Base-by-base conservation (phyloP, 1,139 yeast genomes). In the Kurtzmaniella quercitrusa region DNA sequence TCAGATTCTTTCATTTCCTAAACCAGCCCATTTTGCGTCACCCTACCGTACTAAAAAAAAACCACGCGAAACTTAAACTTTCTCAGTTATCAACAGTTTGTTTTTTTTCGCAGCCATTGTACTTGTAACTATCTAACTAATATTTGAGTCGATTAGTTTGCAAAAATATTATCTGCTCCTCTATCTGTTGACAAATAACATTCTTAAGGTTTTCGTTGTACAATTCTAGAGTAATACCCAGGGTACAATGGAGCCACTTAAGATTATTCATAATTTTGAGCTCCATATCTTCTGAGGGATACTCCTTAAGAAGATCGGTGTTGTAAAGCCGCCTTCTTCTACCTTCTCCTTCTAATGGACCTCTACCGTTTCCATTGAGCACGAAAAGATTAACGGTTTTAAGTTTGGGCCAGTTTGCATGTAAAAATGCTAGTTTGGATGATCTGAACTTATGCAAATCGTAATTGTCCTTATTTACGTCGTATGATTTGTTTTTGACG, bases 381-480 rank as follows among this genome's bases (percentile, higher is more conserved):
- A 60, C 38, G 46, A 63, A 64, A 54, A 66, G 48, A 38, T 59
- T 60, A 16, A 46, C 48, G 3, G 65, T 35, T 33, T 55, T 52
- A 39, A 44, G 60, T 43, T 66, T 66, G 23, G 71, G 71, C 72
- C 72, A 66, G 47, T 66, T 66, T 41, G 71, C 71, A 52, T 66
- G 72, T 38, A 66, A 50, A 46, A 66, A 65, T 53, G 63, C 53
- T 39, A 66, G 52, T 18, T 55, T 54, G 3, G 65, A 61, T 8
- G 65, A 54, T 47, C 54, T 55, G 50, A 55, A 66, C 38, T 49
- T 51, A 51, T 66, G 70, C 46, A 50, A 61, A 30, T 61, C 50
- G 47, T 66, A 66, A 46, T 66, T 66, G 43, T 49, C 52, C 34
- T 50, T 51, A 1, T 43, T 45, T 3, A 42, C 36, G 44, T 66